Base-by-base conservation (phyloP, 495 filamentous ascomycete species). In the Neurospora sp. region DNA sequence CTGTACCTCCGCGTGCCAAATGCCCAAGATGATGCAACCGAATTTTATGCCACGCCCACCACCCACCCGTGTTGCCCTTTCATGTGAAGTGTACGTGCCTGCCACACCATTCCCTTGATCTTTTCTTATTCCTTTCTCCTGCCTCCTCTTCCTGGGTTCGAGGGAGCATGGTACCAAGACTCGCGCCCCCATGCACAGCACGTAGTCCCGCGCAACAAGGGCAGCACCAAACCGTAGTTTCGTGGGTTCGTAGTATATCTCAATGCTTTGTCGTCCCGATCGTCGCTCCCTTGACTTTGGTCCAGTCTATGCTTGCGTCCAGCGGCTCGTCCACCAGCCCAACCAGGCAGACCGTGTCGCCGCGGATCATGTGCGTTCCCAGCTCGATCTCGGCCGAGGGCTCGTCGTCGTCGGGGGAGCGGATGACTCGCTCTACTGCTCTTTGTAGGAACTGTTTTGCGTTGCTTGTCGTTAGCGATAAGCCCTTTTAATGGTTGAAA, bases 321-420 rank as follows among this genome's bases (percentile, higher is more conserved):
- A 97, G 84, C 74, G 91, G 87, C 80, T 97, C 95, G 81, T 98
- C 93, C 18, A 99, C 89, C 66, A 96, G 85, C 7, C 96, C 96
- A 53, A 94, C 93, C 18, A 96, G 82, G n/a, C 91, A 94, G 69
- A 99, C 96, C 79, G 94, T 97, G 76, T 98, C 96, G 20, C 96
- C 96, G 74, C 96, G 89, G 70, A 99, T 91, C 61, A 99, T 82
- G 78, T 99, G 98, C 16, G 98, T 83, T 0, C 96, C 96, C 78
- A 97, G 90, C 37, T 90, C 88, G 39, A 94, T 90, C 80, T 97
- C 89, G 41, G 89, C 88, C 73, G 93, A 96, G 0, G 90, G 88
- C 74, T 97, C 93, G 46, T 87, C 86, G 76, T 97, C 93, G 73
- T 98, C 94, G 59, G 87, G 86, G 1, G 90, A 90, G 72, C 92